phyloP scores from a whole-genome alignment of 164 flowering plant genomes.

The Vitis riparia region DNA sequence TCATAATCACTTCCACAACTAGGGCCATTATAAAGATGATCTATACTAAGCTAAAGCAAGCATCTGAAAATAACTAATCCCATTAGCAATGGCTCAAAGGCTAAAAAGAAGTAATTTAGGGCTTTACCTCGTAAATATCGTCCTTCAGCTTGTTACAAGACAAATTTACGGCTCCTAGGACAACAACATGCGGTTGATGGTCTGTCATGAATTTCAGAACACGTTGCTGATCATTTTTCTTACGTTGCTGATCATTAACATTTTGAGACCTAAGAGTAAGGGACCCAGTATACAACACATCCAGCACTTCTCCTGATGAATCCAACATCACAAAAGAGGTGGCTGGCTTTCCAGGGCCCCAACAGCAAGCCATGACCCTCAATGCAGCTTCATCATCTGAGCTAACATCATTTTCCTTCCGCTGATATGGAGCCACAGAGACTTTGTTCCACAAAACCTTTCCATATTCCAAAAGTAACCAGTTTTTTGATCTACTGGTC shows the following conservation, averaged over 20 bases:
- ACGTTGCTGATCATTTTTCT: slow-evolving; percentile 84
- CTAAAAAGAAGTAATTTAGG: neutral
- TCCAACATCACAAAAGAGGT: slow-evolving; percentile 97
- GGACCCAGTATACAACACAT: slow-evolving; percentile 79
- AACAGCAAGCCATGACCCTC: slow-evolving; percentile 95
- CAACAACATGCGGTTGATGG: slow-evolving; percentile 91
- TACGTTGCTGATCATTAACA: slow-evolving; percentile 80
- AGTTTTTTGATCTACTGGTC: slow-evolving; percentile 73
- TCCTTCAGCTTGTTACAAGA: slow-evolving; percentile 81
- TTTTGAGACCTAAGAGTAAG: slow-evolving; percentile 74
- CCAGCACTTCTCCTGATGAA: slow-evolving; percentile 89
- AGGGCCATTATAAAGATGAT: too few species aligned
- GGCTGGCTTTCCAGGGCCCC: slow-evolving; percentile 97
- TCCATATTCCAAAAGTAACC: slow-evolving; percentile 83
- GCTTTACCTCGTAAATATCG: slow-evolving; percentile 83
- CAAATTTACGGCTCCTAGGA: slow-evolving; percentile 84
- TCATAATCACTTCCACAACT: too few species aligned
- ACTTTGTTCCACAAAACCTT: slow-evolving; percentile 78
- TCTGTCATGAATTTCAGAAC: slow-evolving; percentile 88
- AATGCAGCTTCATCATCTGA: slow-evolving; percentile 86
- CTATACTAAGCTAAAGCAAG: neutral
- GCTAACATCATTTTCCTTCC: slow-evolving; percentile 61
- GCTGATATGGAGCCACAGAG: slow-evolving; percentile 84
- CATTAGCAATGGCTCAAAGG: neutral
- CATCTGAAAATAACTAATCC: neutral